A percentile compares a stretch with the other conserved stretches of the same genome.
These are phyloP conservation scores for Meredithiella fracta DNA, from an alignment of 2,329 filamentous ascomycete species.

Conservation along the genomic window DNA sequence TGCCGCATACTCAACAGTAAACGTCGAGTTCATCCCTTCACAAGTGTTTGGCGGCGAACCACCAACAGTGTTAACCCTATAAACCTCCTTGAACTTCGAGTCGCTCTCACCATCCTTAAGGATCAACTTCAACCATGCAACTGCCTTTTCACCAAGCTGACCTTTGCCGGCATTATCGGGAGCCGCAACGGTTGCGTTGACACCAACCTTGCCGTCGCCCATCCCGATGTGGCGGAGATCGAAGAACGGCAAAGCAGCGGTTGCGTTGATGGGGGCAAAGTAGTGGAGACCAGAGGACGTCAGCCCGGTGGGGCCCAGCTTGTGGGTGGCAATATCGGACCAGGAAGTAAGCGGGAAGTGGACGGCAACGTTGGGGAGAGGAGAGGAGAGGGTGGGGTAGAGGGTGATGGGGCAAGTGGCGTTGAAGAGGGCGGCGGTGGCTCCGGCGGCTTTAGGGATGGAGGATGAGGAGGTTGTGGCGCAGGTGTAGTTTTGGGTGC, in stretches of 20 bases:
- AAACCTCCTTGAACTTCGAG: slow-evolving; percentile 53
- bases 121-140: slow-evolving; percentile 65
- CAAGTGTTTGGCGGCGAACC: slow-evolving; percentile 63
- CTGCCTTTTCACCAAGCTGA: slow-evolving; percentile 47
- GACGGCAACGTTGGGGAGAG: slow-evolving; percentile 51
- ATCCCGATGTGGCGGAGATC: slow-evolving; percentile 44
- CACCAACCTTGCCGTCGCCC: slow-evolving; percentile 37
- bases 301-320: slow-evolving; percentile 41
- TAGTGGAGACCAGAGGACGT: slow-evolving; percentile 62
- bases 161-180: slow-evolving; percentile 45
- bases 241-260: slow-evolving; percentile 59
- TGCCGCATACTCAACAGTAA: slow-evolving; percentile 66
- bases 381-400: slow-evolving; percentile 47
- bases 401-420: slow-evolving; percentile 60
- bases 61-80: slow-evolving; percentile 69
- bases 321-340: slow-evolving; percentile 14
- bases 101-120: slow-evolving; percentile 35
- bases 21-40: slow-evolving; percentile 40
- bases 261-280: slow-evolving; percentile 37
- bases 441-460: slow-evolving; percentile 50
- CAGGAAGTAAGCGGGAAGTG: slow-evolving; percentile 28
- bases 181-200: slow-evolving; percentile 43
- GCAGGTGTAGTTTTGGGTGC: slow-evolving; percentile 92
- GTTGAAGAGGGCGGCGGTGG: slow-evolving; percentile 74
- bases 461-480: slow-evolving; percentile 40